phyloP scores from a whole-genome alignment of 106 monocot genomes.

The Acorus calamus region DNA sequence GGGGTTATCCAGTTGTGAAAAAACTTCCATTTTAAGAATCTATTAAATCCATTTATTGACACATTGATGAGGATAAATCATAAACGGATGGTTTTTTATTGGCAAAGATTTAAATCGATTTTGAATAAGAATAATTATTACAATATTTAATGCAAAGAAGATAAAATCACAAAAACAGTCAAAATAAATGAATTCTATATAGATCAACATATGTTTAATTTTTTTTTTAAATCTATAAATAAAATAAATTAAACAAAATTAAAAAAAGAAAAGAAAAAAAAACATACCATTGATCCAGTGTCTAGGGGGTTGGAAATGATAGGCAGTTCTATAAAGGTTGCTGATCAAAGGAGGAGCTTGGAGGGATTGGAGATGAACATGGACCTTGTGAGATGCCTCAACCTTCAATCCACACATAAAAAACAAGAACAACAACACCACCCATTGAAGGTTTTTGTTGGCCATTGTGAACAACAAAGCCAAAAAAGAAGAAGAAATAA shows the following conservation, averaged over 20 bases:
- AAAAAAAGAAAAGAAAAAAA: not conserved
- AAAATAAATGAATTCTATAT: too few relatives aligned
- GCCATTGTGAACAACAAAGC: not conserved
- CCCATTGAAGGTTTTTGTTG: not conserved
- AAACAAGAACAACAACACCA: not conserved
- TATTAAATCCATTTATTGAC: too few relatives aligned
- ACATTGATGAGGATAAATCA: too few relatives aligned
- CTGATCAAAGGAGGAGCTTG: constrained; percentile 21
- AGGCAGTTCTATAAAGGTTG: constrained; percentile 27
- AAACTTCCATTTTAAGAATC: too few relatives aligned
- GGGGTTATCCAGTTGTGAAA: too few relatives aligned
- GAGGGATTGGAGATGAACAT: constrained; percentile 12
- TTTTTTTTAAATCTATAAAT: not conserved
- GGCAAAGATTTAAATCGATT: too few relatives aligned
- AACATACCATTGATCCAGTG: constrained; percentile 44
- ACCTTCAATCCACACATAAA: not conserved
- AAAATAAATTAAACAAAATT: not conserved
- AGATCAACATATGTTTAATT: too few relatives aligned
- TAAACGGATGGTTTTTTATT: too few relatives aligned
- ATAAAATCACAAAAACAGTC: too few relatives aligned
- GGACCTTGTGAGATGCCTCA: constrained; percentile 7
- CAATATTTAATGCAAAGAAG: too few relatives aligned
- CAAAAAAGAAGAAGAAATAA: not conserved
- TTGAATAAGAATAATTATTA: too few relatives aligned
- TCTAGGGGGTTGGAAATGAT: constrained; percentile 43